Conservation (phyloP, 2,329 filamentous ascomycete species). For the Fusarium buxicola region DNA sequence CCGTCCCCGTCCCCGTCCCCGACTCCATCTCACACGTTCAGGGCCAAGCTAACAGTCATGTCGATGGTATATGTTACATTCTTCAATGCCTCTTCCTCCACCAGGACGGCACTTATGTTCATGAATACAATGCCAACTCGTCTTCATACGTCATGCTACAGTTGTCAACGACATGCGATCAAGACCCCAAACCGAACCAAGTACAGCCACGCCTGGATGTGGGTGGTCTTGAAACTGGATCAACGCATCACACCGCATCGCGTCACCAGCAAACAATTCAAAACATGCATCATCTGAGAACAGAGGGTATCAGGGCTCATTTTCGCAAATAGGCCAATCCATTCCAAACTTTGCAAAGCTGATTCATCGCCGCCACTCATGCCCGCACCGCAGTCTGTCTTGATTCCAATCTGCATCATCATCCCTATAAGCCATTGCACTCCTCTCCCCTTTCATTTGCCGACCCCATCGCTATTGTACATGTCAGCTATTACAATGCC, state of each 20-base stretch:
- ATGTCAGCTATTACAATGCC: conserved; percentile 45
- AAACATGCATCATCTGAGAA: conserved; percentile 15
- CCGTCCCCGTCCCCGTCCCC: too few relatives aligned
- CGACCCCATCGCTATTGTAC: conserved; percentile 42
- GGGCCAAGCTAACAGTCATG: neutral
- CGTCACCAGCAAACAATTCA: conserved; percentile 5
- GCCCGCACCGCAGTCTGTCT: conserved; percentile 28
- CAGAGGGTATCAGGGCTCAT: conserved; percentile 30
- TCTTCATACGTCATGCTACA: neutral
- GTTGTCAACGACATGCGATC: too few relatives aligned
- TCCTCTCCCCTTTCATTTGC: conserved; percentile 17
- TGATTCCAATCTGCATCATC: conserved; percentile 46
- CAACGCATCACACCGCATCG: neutral
- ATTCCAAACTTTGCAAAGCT: conserved; percentile 40
- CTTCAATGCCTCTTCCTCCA: neutral
- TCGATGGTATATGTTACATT: neutral
- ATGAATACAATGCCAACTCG: neutral
- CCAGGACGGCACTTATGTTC: neutral
- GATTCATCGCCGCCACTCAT: conserved; percentile 18
- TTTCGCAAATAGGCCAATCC: conserved; percentile 40
- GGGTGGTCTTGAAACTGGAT: neutral
- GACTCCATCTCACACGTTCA: neutral
- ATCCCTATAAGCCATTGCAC: conserved; percentile 41
- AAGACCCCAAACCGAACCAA: too few relatives aligned
- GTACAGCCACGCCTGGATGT: too few relatives aligned